Evolutionary conservation across 2,329 filamentous ascomycete species (phyloP).

Genomic region (Amauroascus verrucosus): DNA sequence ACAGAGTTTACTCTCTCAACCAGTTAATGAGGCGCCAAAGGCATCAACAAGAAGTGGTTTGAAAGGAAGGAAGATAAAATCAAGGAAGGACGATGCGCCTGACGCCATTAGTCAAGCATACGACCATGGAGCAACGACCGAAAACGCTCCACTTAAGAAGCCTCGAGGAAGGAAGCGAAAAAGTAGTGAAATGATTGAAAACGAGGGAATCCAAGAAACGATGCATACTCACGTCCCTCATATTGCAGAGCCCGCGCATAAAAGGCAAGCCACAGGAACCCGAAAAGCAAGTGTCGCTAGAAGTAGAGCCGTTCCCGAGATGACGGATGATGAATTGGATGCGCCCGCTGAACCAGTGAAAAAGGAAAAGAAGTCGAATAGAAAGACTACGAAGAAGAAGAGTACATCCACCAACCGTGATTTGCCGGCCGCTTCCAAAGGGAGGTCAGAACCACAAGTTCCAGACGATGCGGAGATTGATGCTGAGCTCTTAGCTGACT

Average conservation of each 20-base stretch:
- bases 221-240: conserved; percentile 15
- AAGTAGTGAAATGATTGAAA: conserved; percentile 45
- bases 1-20: conserved; percentile 45
- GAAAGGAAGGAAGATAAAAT: conserved; percentile 23
- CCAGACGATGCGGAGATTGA: conserved; percentile 57
- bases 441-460: conserved; percentile 36
- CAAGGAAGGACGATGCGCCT: neutral
- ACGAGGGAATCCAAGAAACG: conserved; percentile 18
- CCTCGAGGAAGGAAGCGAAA: conserved; percentile 50
- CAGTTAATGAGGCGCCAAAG: conserved; percentile 47
- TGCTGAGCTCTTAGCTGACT: conserved; percentile 53
- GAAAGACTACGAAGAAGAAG: conserved; percentile 35
- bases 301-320: conserved; percentile 15
- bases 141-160: conserved; percentile 30
- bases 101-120: neutral
- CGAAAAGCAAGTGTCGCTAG: conserved; percentile 41
- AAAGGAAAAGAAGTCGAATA: conserved; percentile 27
- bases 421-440: conserved; percentile 39
- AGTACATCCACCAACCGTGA: conserved; percentile 40
- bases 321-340: conserved; percentile 20
- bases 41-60: conserved; percentile 30
- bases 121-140: conserved; percentile 13
- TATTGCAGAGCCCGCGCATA: conserved; percentile 42
- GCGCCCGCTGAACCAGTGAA: conserved; percentile 1
- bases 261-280: conserved; percentile 49